Conservation (phyloP, 306 rosid genomes). For the Bauhinia variegata region DNA sequence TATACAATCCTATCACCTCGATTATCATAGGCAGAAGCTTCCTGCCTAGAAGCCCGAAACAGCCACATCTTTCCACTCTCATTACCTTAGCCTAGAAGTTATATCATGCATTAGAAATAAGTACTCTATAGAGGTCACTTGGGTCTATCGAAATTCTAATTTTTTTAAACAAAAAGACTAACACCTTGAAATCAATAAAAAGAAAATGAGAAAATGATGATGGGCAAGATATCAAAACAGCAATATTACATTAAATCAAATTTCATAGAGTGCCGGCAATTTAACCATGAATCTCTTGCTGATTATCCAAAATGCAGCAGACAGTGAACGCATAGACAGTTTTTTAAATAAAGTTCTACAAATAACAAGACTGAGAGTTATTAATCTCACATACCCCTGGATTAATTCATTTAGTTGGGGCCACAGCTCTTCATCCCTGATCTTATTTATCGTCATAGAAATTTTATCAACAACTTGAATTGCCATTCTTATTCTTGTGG, state of each 20-base stretch:
- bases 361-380: conserved; percentile 13
- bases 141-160: neutral
- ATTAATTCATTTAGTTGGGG: conserved; percentile 85
- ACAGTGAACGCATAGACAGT: neutral
- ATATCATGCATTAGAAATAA: neutral
- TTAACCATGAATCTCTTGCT: neutral
- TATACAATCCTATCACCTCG: conserved; percentile 1
- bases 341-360: conserved; percentile 23
- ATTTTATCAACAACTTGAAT: conserved; percentile 91
- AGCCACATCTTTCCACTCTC: neutral
- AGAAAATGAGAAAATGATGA: conserved; percentile 1
- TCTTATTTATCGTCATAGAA: conserved; percentile 85
- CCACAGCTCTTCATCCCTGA: conserved; percentile 94
- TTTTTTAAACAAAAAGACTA: neutral
- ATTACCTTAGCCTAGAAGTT: neutral
- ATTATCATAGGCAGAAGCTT: neutral
- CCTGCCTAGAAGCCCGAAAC: neutral
- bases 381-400: conserved; percentile 69
- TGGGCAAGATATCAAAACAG: conserved; percentile 9
- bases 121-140: neutral
- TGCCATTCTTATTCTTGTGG: conserved; percentile 89
- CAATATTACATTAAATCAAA: conserved; percentile 18
- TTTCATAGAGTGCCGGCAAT: conserved; percentile 7
- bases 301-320: conserved; percentile 4
- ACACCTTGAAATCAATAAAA: neutral